Evolutionary conservation across 306 rosid genomes (phyloP).

Genomic region (Neltuma alba): DNA sequence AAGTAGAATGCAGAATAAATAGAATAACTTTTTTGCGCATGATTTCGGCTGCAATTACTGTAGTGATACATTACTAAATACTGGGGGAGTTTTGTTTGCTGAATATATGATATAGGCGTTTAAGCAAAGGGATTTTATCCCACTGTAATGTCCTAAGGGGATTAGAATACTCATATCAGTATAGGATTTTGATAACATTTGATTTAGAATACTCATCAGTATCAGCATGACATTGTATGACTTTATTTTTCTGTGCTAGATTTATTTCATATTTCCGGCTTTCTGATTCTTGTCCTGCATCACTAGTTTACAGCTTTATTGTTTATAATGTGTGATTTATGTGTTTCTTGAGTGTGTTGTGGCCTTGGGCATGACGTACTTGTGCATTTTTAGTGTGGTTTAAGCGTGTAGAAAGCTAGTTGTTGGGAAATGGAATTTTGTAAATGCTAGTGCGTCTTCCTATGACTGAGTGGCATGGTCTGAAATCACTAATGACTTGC

Average conservation of each 20-base stretch:
- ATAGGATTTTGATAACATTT: background rate
- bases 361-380: no score
- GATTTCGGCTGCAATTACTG: background rate
- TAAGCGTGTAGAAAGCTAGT: no score
- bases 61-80: no score
- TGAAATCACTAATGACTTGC: background rate
- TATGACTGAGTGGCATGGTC: background rate
- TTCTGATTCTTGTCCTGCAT: background rate
- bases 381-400: no score
- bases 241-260: background rate
- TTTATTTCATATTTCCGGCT: background rate
- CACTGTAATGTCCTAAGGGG: background rate
- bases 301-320: background rate
- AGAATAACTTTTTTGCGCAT: no score
- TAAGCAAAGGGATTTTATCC: background rate
- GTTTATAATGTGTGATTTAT: background rate
- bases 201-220: no score
- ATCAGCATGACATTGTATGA: background rate
- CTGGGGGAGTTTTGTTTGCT: background rate
- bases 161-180: background rate
- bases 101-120: background rate
- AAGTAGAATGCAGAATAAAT: background rate
- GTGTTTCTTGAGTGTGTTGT: background rate
- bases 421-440: background rate
- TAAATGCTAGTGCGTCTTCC: background rate